Percentiles rank a stretch among this genome's conserved stretches.
Evolutionary conservation across 305 asterid species (phyloP).

Genomic region (Fraxinus platypoda): DNA sequence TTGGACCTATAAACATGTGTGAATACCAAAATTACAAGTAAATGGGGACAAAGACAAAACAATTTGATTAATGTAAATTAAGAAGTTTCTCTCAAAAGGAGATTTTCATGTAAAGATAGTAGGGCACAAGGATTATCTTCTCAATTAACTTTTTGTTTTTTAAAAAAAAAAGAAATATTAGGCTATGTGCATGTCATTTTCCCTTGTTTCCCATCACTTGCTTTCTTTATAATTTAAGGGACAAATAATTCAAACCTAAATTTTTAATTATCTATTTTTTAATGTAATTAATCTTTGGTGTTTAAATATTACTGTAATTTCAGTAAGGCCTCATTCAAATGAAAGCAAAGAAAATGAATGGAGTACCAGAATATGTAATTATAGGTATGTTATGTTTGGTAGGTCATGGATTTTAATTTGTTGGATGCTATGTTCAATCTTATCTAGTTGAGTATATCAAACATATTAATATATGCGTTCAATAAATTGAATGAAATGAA

Average conservation of each 20-base stretch:
- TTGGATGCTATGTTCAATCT: neutral
- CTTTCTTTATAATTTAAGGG: slow-evolving; percentile 2
- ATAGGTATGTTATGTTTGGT: neutral
- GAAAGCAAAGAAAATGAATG: neutral
- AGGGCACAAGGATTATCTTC: slow-evolving; percentile 20
- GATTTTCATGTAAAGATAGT: neutral
- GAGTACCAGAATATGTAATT: neutral
- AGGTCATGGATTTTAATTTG: neutral
- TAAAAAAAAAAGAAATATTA: neutral
- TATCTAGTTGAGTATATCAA: neutral
- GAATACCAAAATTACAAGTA: neutral
- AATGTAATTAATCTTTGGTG: neutral
- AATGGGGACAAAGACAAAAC: slow-evolving; percentile 6
- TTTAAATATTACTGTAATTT: neutral
- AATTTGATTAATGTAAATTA: slow-evolving; percentile 16
- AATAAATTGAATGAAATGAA: neutral
- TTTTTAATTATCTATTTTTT: neutral
- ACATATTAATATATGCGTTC: neutral
- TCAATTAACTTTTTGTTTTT: slow-evolving; percentile 18
- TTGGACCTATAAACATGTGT: neutral
- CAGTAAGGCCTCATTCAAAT: neutral
- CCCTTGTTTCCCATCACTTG: slow-evolving; percentile 14
- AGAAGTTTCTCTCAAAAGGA: slow-evolving; percentile 35
- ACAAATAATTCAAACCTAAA: slow-evolving; percentile 14
- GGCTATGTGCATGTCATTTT: slow-evolving; percentile 18